Evolutionary conservation across 129 eudicot species (phyloP).

Genomic region (Solidago caesia): DNA sequence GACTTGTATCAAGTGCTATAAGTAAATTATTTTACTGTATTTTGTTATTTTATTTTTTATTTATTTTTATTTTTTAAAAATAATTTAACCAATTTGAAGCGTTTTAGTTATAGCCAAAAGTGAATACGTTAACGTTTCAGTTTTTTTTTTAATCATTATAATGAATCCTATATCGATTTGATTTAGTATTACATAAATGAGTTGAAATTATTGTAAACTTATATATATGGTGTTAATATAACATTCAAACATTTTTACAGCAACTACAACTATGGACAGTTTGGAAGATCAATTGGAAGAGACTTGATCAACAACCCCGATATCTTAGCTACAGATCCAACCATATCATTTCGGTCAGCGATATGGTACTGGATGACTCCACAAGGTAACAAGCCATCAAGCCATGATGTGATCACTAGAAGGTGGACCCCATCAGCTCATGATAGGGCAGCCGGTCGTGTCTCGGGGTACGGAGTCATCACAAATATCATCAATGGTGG

Average conservation of each 20-base stretch:
- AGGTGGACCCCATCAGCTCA: conserved; percentile 46
- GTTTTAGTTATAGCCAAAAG: too few species aligned
- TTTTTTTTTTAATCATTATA: not conserved
- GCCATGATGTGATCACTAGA: conserved; percentile 52
- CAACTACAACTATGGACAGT: conserved; percentile 51
- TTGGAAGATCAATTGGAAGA: conserved; percentile 37
- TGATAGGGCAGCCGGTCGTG: conserved; percentile 41
- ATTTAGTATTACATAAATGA: too few species aligned
- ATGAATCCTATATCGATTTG: not conserved
- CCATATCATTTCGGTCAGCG: conserved; percentile 51
- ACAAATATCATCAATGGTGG: conserved; percentile 56
- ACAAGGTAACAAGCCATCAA: conserved; percentile 48
- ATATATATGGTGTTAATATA: not conserved
- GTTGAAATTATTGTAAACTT: not conserved
- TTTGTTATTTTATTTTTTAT: too few species aligned
- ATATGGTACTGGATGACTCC: conserved; percentile 72
- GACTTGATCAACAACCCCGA: conserved; percentile 54
- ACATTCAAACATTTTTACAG: conserved; percentile 24
- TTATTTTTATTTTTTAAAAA: too few species aligned
- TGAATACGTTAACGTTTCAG: too few species aligned
- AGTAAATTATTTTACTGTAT: too few species aligned
- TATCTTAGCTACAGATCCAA: conserved; percentile 46
- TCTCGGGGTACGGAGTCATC: conserved; percentile 48
- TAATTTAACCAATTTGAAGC: too few species aligned
- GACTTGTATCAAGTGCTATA: too few species aligned